Evolutionary conservation across 306 rosid species (phyloP), one percentile per base, ranked within the genome.

Genomic region (Vigna reflexopilosa): DNA sequence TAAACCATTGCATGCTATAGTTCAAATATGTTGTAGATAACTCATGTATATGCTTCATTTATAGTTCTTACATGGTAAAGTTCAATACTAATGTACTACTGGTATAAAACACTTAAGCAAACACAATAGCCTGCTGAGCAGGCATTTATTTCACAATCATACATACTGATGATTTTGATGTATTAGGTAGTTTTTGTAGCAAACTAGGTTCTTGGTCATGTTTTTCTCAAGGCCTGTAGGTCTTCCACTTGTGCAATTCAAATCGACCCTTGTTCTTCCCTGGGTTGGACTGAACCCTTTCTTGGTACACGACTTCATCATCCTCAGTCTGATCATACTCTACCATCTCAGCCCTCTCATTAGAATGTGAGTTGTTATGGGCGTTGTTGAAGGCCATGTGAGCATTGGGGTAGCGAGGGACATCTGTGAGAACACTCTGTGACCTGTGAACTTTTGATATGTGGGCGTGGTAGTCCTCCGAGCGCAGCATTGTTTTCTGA

Each of bases 391-490:
- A 76, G 51, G 79, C 64, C 13, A 11, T 2, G 16, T 82, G 75
- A 7, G 79, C 83, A 28, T 19, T 68, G 8, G 86, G 90, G 66
- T 73, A 78, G 51, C 68, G 86, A 77, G 93, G 93, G 22, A 81
- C 85, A 2, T 82, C 90, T 7, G 87, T 24, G 65, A 82, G 79
- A 15, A 65, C 59, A 57, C 84, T 82, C 1, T 84, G 86, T 7
- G 82, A 10, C 78, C 84, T 85, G 4, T 73, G 78, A 20, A 87
- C 69, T 42, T 40, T 73, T 7, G 81, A 22, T 26, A 91, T 36
- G 82, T 86, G 87, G 58, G 80, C 63, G 8, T 80, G 84, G 85
- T 87, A 88, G 47, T 89, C 73, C 26, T 58, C 56, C 6, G 71
- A 79, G 7, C 44, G 63, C 67, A 42, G 6, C 70, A 62, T 81